Conservation (phyloP, 2,329 filamentous ascomycete species). For the Exophiala sideris region DNA sequence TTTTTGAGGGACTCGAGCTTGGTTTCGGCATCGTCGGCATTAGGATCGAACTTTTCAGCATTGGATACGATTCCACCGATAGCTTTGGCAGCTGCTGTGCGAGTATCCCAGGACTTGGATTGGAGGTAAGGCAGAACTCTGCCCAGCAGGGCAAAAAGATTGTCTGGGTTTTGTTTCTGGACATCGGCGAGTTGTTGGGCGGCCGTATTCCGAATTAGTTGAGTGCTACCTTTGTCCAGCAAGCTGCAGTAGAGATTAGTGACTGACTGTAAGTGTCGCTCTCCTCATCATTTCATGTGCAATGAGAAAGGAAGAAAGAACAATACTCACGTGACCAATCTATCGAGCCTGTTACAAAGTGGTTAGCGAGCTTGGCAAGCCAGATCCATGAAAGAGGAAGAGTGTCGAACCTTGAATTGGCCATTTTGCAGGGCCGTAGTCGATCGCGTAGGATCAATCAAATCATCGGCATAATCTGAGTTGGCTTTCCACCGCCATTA, state of each 20-base stretch:
- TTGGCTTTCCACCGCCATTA: constrained; percentile 15
- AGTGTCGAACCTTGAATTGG: constrained; percentile 27
- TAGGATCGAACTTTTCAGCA: constrained; percentile 83
- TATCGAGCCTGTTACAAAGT: constrained; percentile 63
- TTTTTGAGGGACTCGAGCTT: constrained; percentile 53
- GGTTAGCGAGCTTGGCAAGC: constrained; percentile 19
- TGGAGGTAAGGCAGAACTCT: constrained; percentile 92
- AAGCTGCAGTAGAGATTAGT: constrained; percentile 56
- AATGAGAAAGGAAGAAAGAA: neutral
- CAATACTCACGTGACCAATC: constrained; percentile 75
- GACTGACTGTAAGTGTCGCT: neutral
- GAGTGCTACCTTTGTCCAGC: constrained; percentile 94
- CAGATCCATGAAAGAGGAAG: neutral
- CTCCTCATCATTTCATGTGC: neutral
- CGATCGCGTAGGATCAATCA: constrained; percentile 1
- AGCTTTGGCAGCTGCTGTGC: constrained; percentile 88
- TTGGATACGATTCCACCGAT: constrained; percentile 92
- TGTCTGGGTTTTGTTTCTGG: constrained; percentile 96
- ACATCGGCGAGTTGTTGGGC: constrained; percentile 96
- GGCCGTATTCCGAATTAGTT: constrained; percentile 92
- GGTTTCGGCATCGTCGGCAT: constrained; percentile 61
- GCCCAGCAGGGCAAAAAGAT: constrained; percentile 91
- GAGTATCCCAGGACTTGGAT: constrained; percentile 95
- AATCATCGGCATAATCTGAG: constrained; percentile 2
- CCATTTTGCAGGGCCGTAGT: constrained; percentile 15